Conservation (phyloP, 768 basidiomycete genomes). For the Russula lepida region DNA sequence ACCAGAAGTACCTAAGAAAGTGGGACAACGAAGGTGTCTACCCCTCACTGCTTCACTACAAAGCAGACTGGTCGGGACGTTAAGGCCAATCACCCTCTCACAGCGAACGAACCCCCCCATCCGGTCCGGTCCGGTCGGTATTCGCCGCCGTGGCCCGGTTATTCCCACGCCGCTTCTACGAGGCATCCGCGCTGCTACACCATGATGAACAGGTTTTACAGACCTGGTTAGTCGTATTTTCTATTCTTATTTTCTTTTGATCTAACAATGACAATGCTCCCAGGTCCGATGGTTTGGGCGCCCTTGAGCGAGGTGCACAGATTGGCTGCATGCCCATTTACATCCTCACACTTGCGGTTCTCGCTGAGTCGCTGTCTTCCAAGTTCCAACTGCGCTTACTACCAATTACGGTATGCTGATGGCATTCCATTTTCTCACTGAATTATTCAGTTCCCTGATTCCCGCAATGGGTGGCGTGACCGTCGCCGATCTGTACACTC, state of each 20-base stretch:
- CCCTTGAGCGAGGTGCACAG: too few relatives aligned
- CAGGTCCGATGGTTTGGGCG: too few relatives aligned
- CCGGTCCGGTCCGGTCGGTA: conserved; percentile 11
- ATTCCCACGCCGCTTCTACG: neutral
- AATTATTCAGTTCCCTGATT: conserved; percentile 29
- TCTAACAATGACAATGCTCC: too few relatives aligned
- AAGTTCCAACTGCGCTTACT: too few relatives aligned
- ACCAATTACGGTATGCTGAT: conserved; percentile 28
- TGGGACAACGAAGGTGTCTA: conserved; percentile 3
- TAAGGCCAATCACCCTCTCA: neutral
- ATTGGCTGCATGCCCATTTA: too few relatives aligned
- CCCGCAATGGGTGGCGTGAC: conserved; percentile 30
- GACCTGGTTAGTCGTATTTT: too few relatives aligned
- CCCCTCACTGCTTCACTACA: neutral
- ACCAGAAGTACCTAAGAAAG: conserved; percentile 4
- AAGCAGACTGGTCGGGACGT: conserved; percentile 7
- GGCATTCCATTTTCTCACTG: conserved; percentile 30
- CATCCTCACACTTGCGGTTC: too few relatives aligned
- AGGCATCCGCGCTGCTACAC: too few relatives aligned
- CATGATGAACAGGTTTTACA: too few relatives aligned
- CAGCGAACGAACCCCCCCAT: neutral
- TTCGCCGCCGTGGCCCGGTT: conserved; percentile 23
- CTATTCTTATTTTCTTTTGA: too few relatives aligned
- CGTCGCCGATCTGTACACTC: conserved; percentile 23
- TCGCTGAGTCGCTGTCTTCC: too few relatives aligned